Evolutionary conservation across 352 stramenopile genomes (phyloP).

Genomic region (Globisporangium polare): DNA sequence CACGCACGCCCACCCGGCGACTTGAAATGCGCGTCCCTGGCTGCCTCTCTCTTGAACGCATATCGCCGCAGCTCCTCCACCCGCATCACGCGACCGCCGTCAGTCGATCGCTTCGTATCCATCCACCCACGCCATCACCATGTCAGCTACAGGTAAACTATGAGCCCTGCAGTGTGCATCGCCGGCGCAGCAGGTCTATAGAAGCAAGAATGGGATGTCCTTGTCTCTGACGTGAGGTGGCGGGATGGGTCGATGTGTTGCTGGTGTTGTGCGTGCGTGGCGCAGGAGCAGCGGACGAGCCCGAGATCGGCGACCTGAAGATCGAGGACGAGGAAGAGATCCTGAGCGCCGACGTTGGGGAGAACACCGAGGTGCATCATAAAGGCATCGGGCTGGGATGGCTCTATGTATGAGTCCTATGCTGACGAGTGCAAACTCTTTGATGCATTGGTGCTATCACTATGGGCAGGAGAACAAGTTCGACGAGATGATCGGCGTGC

Average conservation of each 20-base stretch:
- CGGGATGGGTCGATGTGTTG: not conserved
- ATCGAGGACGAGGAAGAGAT: conserved; percentile 61
- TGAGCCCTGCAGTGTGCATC: no score
- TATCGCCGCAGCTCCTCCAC: not conserved
- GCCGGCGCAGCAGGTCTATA: no score
- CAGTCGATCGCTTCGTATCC: not conserved
- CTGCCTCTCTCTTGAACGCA: not conserved
- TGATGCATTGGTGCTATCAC: not conserved
- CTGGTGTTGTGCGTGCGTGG: not conserved
- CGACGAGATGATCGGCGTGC: conserved; percentile 74
- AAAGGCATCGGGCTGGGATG: no score
- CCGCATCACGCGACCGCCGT: not conserved
- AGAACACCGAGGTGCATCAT: conserved; percentile 53
- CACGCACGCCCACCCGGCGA: not conserved
- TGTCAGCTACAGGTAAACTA: conserved; percentile 9
- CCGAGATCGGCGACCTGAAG: conserved; percentile 45
- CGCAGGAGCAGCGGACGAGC: conserved; percentile 29
- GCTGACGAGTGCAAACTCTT: not conserved
- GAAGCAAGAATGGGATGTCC: no score
- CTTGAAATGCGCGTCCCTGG: not conserved
- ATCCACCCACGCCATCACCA: not conserved
- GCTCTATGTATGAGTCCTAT: not conserved
- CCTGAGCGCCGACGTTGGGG: conserved; percentile 54
- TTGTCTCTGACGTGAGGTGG: not conserved
- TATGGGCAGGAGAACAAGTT: conserved; percentile 51